Evolutionary conservation across 2,329 filamentous ascomycete species (phyloP), one percentile per base, ranked within the genome.

Genomic region (Seiridium cupressi): DNA sequence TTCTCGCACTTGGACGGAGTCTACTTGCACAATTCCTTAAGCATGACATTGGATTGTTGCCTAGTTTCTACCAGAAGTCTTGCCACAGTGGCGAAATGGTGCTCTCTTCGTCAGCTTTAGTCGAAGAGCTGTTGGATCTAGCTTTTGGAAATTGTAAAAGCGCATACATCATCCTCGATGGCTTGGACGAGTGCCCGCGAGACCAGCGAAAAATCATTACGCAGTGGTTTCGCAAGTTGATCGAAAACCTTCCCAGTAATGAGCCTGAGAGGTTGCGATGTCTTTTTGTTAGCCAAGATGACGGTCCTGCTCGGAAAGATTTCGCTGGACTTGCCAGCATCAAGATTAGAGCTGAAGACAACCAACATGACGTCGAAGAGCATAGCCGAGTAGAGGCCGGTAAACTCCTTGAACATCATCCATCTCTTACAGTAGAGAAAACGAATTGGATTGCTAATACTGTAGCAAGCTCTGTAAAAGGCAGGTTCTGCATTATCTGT

Each of bases 151-250:
- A 64, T 36, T 68, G 63, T 11, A 64, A 62, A 32, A 61, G 63
- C n/a, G 60, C 60, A 13, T 73, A 73, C 63, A 66, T 75, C 38
- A 61, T 76, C 5, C 44, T 77, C 26, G 74, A 77, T 64, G 74
- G 69, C 2, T 56, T 77, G 35, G 73, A 77, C 53, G 73, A 76
- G 59, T 76, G 72, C 59, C 60, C 66, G 4, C 46, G 59, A 53
- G 61, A 64, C 2, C 64, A 76, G 44, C 65, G 70, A 36, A 69
- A 67, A 53, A 56, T 63, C 4, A 70, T 76, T 11, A 44, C 67
- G 3, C 26, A 57, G 5, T 73, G 68, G 63, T 70, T 74, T 36
- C 62, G 59, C n/a, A 58, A 56, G 8, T 55, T 48, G 18, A 3
- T 48, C 6, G 46, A 48, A 8, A 18, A 48, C 8, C 46, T 48